Base-by-base conservation (phyloP, 2,329 filamentous ascomycete genomes). In the Colletotrichum filicis region DNA sequence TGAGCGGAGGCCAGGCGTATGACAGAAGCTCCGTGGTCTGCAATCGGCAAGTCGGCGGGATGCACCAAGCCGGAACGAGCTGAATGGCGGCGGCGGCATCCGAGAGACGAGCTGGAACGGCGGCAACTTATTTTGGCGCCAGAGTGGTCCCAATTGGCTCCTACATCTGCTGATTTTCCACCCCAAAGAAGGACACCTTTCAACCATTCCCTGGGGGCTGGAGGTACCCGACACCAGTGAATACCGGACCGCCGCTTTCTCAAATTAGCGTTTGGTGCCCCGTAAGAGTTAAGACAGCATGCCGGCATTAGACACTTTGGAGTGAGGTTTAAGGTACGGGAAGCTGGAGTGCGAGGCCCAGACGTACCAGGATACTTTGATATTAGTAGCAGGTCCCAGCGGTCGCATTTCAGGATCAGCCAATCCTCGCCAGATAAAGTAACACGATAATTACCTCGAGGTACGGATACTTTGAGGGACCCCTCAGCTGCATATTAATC, bases 121-220 rank as follows among this genome's bases (percentile, higher is more conserved):
- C 56, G 42, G 66, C 32, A 60, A 35, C 56, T 49, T 65, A 66
- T 67, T 70, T 71, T 64, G 58, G 73, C 66, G 66, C 56, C 66
- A 66, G 58, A 49, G 53, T 73, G 71, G 71, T 66, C 30, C 67
- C 66, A 70, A 65, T 63, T 63, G 65, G 66, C 59, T 55, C 73
- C 55, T 67, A 61, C 53, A 75, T 75, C 74, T 75, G 74, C 74
- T 76, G 74, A 76, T 75, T 71, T 71, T 71, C 68, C 68, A 61
- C 68, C 62, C 58, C 53, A 63, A 63, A 73, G 68, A 68, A 68
- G 74, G 74, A 73, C 74, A 75, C 69, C 70, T 75, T 75, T 73
- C 69, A 75, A 37, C 57, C 59, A 66, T 4, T 19, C 19, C 19
- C 4, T n/a, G 19, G 16, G 4, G 42, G 42, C 19, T n/a, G 19